phyloP scores from a whole-genome alignment of 768 basidiomycete genomes.

The Tylopilus rubrobrunneus region DNA sequence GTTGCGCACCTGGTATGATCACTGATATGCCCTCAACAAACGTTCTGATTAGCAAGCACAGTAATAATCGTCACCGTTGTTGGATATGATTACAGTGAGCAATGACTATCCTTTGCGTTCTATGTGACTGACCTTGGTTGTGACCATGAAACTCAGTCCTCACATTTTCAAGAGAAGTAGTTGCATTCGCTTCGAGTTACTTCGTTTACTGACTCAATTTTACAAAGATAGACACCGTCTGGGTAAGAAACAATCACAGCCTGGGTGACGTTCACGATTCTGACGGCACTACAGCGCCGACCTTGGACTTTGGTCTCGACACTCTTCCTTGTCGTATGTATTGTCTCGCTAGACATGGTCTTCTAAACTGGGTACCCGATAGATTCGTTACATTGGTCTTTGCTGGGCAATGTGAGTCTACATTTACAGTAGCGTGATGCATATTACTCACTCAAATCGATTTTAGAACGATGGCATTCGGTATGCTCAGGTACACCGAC shows the following conservation, averaged over 20 bases:
- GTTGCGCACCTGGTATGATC: too few species aligned
- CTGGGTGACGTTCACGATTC: background rate
- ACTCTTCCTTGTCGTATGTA: constrained; percentile 15
- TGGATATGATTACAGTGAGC: constrained; percentile 17
- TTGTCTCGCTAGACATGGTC: too few species aligned
- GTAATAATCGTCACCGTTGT: constrained; percentile 4
- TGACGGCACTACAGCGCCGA: constrained; percentile 3
- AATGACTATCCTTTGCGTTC: background rate
- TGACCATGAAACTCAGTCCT: constrained; percentile 5
- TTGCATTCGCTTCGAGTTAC: too few species aligned
- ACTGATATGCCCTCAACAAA: too few species aligned
- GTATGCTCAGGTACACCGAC: background rate
- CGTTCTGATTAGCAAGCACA: background rate
- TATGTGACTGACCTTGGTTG: background rate
- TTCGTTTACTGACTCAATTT: background rate
- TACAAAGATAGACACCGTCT: constrained; percentile 11
- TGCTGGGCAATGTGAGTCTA: constrained; percentile 9
- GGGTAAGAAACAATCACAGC: constrained; percentile 1
- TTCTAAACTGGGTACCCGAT: background rate
- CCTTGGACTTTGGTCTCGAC: constrained; percentile 15
- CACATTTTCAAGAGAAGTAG: constrained; percentile 13
- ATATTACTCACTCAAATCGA: background rate
- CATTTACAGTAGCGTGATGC: too few species aligned
- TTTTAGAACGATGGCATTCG: background rate
- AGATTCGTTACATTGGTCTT: constrained; percentile 18